Evolutionary conservation across 805 yeast genomes (phyloP).

Genomic region (Tetrapisispora namnaoensis): DNA sequence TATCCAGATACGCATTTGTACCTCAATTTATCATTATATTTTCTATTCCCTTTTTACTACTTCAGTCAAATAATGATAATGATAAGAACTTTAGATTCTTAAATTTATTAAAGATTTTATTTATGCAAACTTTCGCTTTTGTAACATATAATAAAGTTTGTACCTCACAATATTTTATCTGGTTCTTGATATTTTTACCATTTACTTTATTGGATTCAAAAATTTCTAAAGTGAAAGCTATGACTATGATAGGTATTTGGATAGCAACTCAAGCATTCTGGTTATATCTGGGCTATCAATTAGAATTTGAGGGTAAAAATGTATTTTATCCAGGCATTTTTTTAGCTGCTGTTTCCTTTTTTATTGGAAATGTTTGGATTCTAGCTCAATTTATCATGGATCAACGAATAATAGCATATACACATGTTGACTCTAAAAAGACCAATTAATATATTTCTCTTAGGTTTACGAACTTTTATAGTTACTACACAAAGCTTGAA

Average conservation of each 20-base stretch:
- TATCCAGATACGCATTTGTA: constrained; percentile 53
- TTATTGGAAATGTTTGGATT: constrained; percentile 50
- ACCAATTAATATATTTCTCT: neutral
- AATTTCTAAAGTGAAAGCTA: constrained; percentile 32
- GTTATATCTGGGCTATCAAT: constrained; percentile 65
- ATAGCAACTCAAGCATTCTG: constrained; percentile 60
- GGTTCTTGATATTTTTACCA: constrained; percentile 86
- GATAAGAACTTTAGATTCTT: constrained; percentile 25
- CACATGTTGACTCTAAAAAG: neutral
- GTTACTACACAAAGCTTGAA: neutral
- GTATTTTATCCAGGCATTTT: constrained; percentile 56
- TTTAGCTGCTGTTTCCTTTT: constrained; percentile 47
- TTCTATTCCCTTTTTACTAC: constrained; percentile 8
- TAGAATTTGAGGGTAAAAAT: constrained; percentile 69
- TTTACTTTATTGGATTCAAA: constrained; percentile 46
- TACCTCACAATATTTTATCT: constrained; percentile 91
- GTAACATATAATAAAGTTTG: constrained; percentile 73
- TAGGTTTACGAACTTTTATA: neutral
- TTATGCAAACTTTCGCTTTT: constrained; percentile 70
- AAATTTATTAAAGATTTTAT: constrained; percentile 44
- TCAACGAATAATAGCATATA: neutral
- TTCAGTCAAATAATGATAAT: neutral
- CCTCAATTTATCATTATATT: constrained; percentile 58
- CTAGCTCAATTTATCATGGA: constrained; percentile 47
- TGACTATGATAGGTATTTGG: constrained; percentile 48